These are phyloP conservation scores for Pseudonitzschia multiseries DNA, from an alignment of 108 stramenopile species.

Conservation along the genomic window DNA sequence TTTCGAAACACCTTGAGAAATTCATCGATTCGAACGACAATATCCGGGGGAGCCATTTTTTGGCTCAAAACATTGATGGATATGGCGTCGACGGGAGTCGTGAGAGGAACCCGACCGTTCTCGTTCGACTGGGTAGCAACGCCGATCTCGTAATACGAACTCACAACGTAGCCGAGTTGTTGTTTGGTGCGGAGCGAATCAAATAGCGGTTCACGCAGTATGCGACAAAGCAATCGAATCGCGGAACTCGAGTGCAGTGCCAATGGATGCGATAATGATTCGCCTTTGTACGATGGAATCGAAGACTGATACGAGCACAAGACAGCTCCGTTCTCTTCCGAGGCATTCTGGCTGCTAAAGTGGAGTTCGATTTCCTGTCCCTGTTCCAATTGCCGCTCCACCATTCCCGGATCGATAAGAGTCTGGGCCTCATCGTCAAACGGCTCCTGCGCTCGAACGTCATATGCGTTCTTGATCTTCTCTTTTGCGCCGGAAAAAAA, in stretches of 20 bases:
- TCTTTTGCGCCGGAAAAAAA: conserved; percentile 43
- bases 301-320: conserved; percentile 71
- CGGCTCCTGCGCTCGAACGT: neutral
- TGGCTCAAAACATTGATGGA: conserved; percentile 71
- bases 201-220: conserved; percentile 85
- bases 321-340: conserved; percentile 83
- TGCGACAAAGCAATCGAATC: conserved; percentile 72
- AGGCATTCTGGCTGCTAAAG: conserved; percentile 68
- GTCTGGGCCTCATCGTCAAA: conserved; percentile 2
- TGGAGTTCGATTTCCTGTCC: conserved; percentile 76
- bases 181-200: conserved; percentile 84
- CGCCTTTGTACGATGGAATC: conserved; percentile 69
- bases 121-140: conserved; percentile 39
- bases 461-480: conserved; percentile 5
- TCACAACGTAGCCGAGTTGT: conserved; percentile 78
- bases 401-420: conserved; percentile 15
- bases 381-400: conserved; percentile 55
- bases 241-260: conserved; percentile 64
- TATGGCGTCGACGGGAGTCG: conserved; percentile 68
- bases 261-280: conserved; percentile 54
- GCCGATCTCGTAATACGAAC: conserved; percentile 67
- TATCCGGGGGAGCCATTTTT: conserved; percentile 64
- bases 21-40: conserved; percentile 75
- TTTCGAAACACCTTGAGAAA: conserved; percentile 64
- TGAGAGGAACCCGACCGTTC: conserved; percentile 25